Evolutionary conservation across 2,329 filamentous ascomycete genomes (phyloP), one percentile per base, ranked within the genome.

Genomic region (Sporothrix variecibatus): DNA sequence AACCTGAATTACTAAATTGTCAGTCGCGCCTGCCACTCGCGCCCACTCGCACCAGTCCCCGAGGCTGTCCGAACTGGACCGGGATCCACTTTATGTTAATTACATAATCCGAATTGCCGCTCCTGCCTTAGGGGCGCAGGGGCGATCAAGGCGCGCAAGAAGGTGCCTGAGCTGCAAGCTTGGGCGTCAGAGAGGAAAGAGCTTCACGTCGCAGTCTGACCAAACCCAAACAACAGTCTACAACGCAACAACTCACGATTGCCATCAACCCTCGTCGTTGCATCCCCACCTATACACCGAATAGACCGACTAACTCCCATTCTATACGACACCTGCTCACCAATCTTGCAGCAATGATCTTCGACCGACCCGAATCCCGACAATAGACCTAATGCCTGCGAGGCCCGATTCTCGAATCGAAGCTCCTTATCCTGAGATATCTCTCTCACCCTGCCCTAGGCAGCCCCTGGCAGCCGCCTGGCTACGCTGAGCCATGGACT

Each of bases 401-500:
- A 26, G 20, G 60, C n/a, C 34, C 20, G 8, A 38, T 2, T 7
- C 60, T 64, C 34, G 17, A 17, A 56, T 49, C 40, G 23, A 67
- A 28, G 40, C 23, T 17, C 23, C 40, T 28, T 28, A 23, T 46
- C 12, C 23, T 49, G 38, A 49, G 43, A 31, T 7, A 12, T 20
- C 40, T 31, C 64, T 49, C 38, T 31, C 34, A 34, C 34, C 34
- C 34, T 46, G 20, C 40, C 15, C 40, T 20, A 53, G 46, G 20
- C 51, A 15, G n/a, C 28, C 38, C 23, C 20, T 49, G n/a, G 69
- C 34, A 58, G 69, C 38, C n/a, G 64, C 26, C 46, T 51, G 53
- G 68, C 58, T 49, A 69, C 60, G 62, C 20, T 56, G 17, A 20
- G 40, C 40, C 51, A 77, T 77, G 77, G 76, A 76, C 62, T n/a